Base-by-base conservation (phyloP, 2,329 filamentous ascomycete species). In the Penicillium sp. region DNA sequence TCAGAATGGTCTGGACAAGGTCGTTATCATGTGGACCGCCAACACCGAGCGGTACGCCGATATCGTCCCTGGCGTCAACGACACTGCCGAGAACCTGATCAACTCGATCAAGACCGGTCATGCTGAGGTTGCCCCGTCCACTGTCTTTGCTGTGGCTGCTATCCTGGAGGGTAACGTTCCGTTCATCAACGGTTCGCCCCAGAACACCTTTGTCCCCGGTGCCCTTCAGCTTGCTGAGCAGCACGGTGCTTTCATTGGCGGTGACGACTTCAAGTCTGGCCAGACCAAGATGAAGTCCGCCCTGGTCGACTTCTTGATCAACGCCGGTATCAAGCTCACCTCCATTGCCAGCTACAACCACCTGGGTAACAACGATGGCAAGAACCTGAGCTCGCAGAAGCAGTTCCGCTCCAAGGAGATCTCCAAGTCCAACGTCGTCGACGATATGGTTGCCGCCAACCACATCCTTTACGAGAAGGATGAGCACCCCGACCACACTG, bases 281-380 rank as follows among this genome's bases (percentile, higher is more conserved):
- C 95, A 99, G 84, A 99, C 95, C 75, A 99, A 99, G 88, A 99
- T 99, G 95, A 99, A 99, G 83, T 98, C 95, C 59, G 95, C 95
- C 21, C 87, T 99, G 29, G 95, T 98, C 46, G 95, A 99, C 80
- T 99, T 99, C 81, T 80, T 99, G 75, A 96, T 99, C 87, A 97
- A 88, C 75, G 95, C 95, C 48, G 95, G 95, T 75, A 98, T 99
- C 85, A 97, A 96, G 83, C 87, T 99, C 72, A 98, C 93, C 59
- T 96, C 93, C 42, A 98, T 99, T 80, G 92, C 95, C 64, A 96
- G 91, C 80, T 99, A 99, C 87, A 99, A 99, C 83, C 95, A 99
- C 77, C 88, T 99, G 55, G 95, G 95, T 72, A 99, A 99, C 86
- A 99, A 99, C 74, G 93, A 99, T 75, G 95, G 95, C 81, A 97